Evolutionary conservation across 129 eudicot species (phyloP), one percentile per base, ranked within the genome.

Genomic region (Smallanthus sonchifolius): DNA sequence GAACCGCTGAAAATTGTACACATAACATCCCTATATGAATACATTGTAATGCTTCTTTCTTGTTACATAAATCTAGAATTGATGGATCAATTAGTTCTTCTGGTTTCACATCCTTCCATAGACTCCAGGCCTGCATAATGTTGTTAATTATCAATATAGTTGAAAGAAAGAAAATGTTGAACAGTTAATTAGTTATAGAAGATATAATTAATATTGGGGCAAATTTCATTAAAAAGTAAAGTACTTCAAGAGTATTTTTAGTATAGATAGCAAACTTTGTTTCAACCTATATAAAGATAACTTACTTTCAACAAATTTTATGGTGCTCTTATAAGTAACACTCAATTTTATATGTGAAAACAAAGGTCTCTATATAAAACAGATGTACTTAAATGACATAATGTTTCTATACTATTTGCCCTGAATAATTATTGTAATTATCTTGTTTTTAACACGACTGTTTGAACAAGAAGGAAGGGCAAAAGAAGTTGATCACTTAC

Each of bases 21-120:
- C 97, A 87, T 42, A 91, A 52, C 85, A 91, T 77, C 5, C 75
- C 92, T 28, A 90, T 71, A 36, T 90, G 92, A 70, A 87, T 74
- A 70, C 89, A 87, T 74, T 83, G 86, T 34, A 76, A 16, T n/a
- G 82, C 96, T 70, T 81, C 85, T 2, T 73, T 76, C 56, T 15
- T 65, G 60, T 72, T 40, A 63, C 81, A 81, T 7, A 79, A 43
- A 16, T 59, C 55, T 10, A 5, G 45, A 13, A 91, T 82, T 2
- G 76, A 48, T 61, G 86, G 79, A 79, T 90, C 96, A 14, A 80
- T 70, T 64, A 90, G 51, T 75, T 85, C 89, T 77, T 75, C 74
- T 16, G 80, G 70, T 78, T 56, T 79, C 6, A 82, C 84, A 37
- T 77, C 80, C 34, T 80, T 83, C 96, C 96, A 90, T 17, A 87